phyloP scores from a whole-genome alignment of 768 basidiomycete species.

The Grammothele lineata region DNA sequence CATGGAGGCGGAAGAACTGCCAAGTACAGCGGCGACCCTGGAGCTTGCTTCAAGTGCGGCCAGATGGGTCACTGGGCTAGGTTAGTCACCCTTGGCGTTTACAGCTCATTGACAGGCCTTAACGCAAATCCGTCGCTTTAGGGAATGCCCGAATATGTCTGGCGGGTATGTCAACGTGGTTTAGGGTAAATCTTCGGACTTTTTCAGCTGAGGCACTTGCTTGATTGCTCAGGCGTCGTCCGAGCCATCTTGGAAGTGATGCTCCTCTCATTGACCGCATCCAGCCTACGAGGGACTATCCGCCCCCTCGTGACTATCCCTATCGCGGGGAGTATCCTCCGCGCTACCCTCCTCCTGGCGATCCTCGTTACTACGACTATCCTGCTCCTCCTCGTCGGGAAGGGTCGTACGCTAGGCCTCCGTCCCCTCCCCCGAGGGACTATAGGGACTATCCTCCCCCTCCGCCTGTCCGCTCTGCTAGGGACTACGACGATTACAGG shows the following conservation, averaged over 20 bases:
- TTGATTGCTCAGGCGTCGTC: slow-evolving; percentile 22
- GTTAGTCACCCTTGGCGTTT: slow-evolving; percentile 33
- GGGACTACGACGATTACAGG: slow-evolving; percentile 72
- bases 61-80: slow-evolving; percentile 88
- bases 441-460: slow-evolving; percentile 59
- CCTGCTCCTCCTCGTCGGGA: slow-evolving; percentile 45
- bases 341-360: slow-evolving; percentile 42
- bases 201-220: slow-evolving; percentile 1
- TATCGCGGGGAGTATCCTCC: slow-evolving; percentile 53
- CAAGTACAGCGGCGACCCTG: slow-evolving; percentile 80
- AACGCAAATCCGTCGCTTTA: slow-evolving; percentile 30
- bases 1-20: slow-evolving; percentile 79
- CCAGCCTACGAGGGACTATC: slow-evolving; percentile 48
- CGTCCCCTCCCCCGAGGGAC: slow-evolving; percentile 55
- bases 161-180: slow-evolving; percentile 40
- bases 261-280: slow-evolving; percentile 55
- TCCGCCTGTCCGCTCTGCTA: slow-evolving; percentile 37
- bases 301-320: slow-evolving; percentile 37
- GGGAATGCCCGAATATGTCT: slow-evolving; percentile 66
- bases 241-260: slow-evolving; percentile 37
- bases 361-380: slow-evolving; percentile 56
- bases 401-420: slow-evolving; percentile 45
- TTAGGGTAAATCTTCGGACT: neutral
- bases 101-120: neutral
- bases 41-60: slow-evolving; percentile 86